Evolutionary conservation across 2,329 filamentous ascomycete species (phyloP), one percentile per base, ranked within the genome.

Genomic region (Pseudocercospora macadamiae): DNA sequence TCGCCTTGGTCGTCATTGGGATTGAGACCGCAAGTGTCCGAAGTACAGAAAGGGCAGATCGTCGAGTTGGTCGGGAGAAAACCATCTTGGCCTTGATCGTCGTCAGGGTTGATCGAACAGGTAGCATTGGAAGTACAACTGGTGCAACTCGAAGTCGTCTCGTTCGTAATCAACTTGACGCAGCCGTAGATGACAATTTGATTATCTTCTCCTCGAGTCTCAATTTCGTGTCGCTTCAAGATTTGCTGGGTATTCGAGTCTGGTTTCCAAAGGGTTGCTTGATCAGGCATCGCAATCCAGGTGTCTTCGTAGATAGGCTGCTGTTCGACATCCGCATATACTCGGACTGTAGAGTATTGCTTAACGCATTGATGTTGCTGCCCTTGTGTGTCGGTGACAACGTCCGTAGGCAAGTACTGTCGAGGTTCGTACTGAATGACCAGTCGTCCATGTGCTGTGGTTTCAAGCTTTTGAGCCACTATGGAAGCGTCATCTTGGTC

Each of bases 391-490:
- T 48, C 42, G 12, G 18, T 44, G 1, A 45, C 26, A 19, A 25
- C 44, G 4, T 25, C 28, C 8, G 42, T n/a, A 6, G 51, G 28
- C 18, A 48, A 4, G 16, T 49, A 53, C 16, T 56, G 34, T 12
- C 32, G 23, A 3, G 53, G 55, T 37, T 54, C 51, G 48, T 58
- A 61, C 51, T 58, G 51, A 7, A 61, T 25, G n/a, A 61, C 36
- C 7, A 58, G 25, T 28, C 55, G 58, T 8, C 59, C 59, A 18
- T 37, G 44, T 10, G 55, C 59, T 2, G 59, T 55, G 1, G 14
- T 54, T 23, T 47, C 14, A 12, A 55, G 23, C 23, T 47, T 23
- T 1, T 47, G 23, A 14, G n/a, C 26, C 19, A 47, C 42, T 4
- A 7, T 26, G 10, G 8, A 18, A 30, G 26, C 32, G 2, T 37